These are phyloP conservation scores for Primulina tabacum DNA, from an alignment of 257 asterid species.

Conservation along the genomic window DNA sequence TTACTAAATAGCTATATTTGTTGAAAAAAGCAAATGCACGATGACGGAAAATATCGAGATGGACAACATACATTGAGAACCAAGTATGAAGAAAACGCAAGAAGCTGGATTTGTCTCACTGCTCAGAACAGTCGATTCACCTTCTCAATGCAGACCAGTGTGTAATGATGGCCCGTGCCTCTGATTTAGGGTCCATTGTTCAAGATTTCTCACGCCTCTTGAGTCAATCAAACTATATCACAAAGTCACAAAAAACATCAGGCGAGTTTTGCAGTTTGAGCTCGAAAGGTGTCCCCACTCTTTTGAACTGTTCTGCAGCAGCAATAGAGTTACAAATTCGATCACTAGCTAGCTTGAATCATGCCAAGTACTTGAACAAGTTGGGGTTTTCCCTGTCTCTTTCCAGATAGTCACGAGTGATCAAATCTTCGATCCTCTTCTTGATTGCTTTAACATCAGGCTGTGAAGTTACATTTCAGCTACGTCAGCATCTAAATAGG, in stretches of 20 bases:
- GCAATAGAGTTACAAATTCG: constrained; percentile 16
- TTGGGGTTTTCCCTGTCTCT: constrained; percentile 94
- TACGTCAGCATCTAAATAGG: neutral
- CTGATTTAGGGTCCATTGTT: constrained; percentile 26
- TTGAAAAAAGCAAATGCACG: constrained; percentile 2
- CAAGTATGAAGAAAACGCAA: constrained; percentile 4
- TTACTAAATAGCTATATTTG: constrained; percentile 26
- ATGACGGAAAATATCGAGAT: neutral
- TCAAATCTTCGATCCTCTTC: constrained; percentile 95
- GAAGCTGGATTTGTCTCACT: constrained; percentile 25
- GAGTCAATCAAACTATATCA: constrained; percentile 18
- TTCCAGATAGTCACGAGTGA: constrained; percentile 88
- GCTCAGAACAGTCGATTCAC: constrained; percentile 8
- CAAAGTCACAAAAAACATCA: constrained; percentile 19
- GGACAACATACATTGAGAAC: constrained; percentile 10
- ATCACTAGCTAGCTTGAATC: constrained; percentile 27
- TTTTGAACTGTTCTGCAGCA: constrained; percentile 5
- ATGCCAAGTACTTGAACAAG: constrained; percentile 94
- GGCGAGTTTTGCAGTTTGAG: constrained; percentile 28
- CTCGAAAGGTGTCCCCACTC: constrained; percentile 10
- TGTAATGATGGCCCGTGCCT: constrained; percentile 5
- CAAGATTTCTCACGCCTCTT: constrained; percentile 26
- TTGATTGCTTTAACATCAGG: constrained; percentile 98
- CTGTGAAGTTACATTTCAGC: constrained; percentile 33
- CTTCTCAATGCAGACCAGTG: constrained; percentile 20